These are phyloP conservation scores for Aphanomyces euteiches DNA, from an alignment of 352 stramenopile species.

Conservation along the genomic window DNA sequence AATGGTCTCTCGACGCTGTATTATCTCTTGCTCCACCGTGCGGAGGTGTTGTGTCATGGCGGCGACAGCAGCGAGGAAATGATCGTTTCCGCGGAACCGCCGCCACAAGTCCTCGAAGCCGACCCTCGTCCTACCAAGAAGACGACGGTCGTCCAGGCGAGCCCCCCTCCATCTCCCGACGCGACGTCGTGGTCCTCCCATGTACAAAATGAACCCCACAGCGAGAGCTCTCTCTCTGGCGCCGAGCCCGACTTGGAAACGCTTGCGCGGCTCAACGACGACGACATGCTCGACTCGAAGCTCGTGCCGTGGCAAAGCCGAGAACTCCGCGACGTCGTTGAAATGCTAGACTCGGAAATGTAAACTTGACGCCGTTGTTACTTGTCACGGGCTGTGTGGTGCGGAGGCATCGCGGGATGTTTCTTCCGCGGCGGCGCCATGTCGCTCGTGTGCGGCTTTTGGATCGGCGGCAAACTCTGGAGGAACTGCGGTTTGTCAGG, in stretches of 20 bases:
- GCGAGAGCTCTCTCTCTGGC: too few relatives aligned
- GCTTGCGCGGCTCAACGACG: neutral
- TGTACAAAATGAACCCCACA: neutral
- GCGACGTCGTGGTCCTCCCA: neutral
- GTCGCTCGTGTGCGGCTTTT: constrained; percentile 21
- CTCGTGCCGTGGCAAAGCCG: constrained; percentile 6
- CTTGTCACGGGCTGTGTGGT: neutral
- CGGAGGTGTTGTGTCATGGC: constrained; percentile 8
- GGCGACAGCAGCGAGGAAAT: neutral
- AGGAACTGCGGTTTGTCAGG: neutral
- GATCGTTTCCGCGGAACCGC: too few relatives aligned
- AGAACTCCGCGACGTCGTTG: constrained; percentile 15
- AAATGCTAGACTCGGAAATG: neutral
- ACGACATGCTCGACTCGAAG: neutral
- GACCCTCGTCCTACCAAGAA: neutral
- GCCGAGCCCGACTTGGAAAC: neutral
- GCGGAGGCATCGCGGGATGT: neutral
- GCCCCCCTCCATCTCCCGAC: neutral
- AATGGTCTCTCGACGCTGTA: constrained; percentile 35
- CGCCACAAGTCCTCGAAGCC: too few relatives aligned
- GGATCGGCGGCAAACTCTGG: constrained; percentile 1
- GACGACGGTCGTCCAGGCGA: neutral
- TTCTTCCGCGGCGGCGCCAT: neutral
- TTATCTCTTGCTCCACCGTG: constrained; percentile 23
- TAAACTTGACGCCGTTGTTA: constrained; percentile 3